Percentiles rank a stretch among this genome's conserved stretches.
Conservation (phyloP, 2,329 filamentous ascomycete genomes). For the Teratosphaeria destructans region DNA sequence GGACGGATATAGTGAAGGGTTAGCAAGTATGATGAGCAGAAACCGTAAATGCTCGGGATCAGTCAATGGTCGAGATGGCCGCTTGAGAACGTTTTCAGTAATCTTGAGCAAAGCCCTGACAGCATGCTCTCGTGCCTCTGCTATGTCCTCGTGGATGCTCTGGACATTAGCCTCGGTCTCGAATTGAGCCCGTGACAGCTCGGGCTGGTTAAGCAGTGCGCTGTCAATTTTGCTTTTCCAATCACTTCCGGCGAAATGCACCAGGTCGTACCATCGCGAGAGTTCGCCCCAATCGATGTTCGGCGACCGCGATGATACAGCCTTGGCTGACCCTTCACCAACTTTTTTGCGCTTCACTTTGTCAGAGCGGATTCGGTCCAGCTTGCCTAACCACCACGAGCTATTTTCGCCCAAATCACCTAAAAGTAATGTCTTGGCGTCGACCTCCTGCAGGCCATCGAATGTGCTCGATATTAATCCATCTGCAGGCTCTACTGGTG, state of each 20-base stretch:
- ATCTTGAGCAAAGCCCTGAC: constrained; percentile 65
- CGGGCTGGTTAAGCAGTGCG: constrained; percentile 8
- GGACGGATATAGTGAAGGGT: constrained; percentile 59
- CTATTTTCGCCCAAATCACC: constrained; percentile 74
- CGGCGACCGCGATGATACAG: constrained; percentile 51
- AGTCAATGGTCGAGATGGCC: constrained; percentile 60
- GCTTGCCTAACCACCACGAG: constrained; percentile 64
- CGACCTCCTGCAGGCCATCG: constrained; percentile 49
- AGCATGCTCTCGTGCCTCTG: constrained; percentile 57
- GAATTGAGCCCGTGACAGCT: constrained; percentile 27
- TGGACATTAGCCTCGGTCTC: constrained; percentile 36
- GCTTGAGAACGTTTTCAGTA: constrained; percentile 67
- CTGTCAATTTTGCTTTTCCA: constrained; percentile 53
- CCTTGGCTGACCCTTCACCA: constrained; percentile 18
- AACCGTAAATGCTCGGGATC: constrained; percentile 65
- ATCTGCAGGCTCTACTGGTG: constrained; percentile 23
- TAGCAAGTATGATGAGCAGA: constrained; percentile 65
- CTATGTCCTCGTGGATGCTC: constrained; percentile 42
- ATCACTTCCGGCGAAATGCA: constrained; percentile 55
- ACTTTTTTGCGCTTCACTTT: constrained; percentile 21
- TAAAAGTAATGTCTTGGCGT: constrained; percentile 63
- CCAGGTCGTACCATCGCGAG: constrained; percentile 61
- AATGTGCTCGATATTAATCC: constrained; percentile 23
- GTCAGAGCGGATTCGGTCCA: constrained; percentile 23
- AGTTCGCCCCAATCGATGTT: constrained; percentile 66